Conservation (phyloP, 768 basidiomycete species). For the Chalciporus chontae region DNA sequence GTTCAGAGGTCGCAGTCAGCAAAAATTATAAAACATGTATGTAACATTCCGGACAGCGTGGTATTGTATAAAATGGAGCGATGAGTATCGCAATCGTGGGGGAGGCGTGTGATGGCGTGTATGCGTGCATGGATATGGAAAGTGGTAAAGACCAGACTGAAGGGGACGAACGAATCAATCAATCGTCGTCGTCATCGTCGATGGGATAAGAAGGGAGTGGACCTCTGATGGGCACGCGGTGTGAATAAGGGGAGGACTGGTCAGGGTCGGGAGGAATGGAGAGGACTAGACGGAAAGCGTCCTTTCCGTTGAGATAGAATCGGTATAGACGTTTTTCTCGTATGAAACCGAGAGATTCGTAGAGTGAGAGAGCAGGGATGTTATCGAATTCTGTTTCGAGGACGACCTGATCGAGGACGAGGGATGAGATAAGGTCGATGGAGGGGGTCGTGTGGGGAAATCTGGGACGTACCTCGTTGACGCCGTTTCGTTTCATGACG, state of each 20-base stretch:
- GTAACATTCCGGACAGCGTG: slow-evolving; percentile 6
- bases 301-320: slow-evolving; percentile 97
- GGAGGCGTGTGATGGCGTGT: background rate
- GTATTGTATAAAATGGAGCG: slow-evolving; percentile 10
- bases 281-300: slow-evolving; percentile 84
- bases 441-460: background rate
- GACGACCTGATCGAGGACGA: slow-evolving; percentile 57
- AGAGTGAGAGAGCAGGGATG: slow-evolving; percentile 78
- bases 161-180: background rate
- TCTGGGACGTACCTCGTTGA: slow-evolving; percentile 71
- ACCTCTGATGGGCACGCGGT: slow-evolving; percentile 13
- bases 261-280: slow-evolving; percentile 43
- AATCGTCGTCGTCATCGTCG: slow-evolving; percentile 27
- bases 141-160: background rate
- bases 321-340: slow-evolving; percentile 91
- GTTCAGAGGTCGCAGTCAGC: background rate
- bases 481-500: slow-evolving; percentile 78
- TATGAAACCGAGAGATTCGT: slow-evolving; percentile 91
- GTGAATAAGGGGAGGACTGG: slow-evolving; percentile 9
- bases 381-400: slow-evolving; percentile 98
- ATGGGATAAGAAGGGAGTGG: slow-evolving; percentile 21
- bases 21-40: slow-evolving; percentile 9
- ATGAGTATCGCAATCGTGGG: background rate
- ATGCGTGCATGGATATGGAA: background rate
- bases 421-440: too few species aligned